Evolutionary conservation across 352 stramenopile species (phyloP).

Genomic region (Lagenidium sp.): DNA sequence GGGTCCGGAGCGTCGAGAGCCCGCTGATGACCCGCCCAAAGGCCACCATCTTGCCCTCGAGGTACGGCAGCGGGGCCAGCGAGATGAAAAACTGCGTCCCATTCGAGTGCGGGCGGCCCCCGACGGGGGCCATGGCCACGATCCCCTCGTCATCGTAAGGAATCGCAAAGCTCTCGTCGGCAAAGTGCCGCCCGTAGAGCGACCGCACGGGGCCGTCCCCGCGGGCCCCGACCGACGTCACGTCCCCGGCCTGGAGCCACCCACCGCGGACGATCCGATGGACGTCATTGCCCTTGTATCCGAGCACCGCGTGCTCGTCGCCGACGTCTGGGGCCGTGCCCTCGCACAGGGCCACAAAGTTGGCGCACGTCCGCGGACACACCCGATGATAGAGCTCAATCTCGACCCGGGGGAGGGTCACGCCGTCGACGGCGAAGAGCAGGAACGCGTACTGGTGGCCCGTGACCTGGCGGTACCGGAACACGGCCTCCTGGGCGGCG

Average conservation of each 20-base stretch:
- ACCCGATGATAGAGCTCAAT: constrained; percentile 56
- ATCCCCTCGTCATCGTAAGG: constrained; percentile 52
- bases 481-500: constrained; percentile 28
- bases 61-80: constrained; percentile 43
- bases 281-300: constrained; percentile 46
- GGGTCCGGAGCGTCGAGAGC: constrained; percentile 40
- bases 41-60: constrained; percentile 71
- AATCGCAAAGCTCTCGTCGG: constrained; percentile 67
- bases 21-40: constrained; percentile 67
- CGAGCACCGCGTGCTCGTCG: constrained; percentile 24
- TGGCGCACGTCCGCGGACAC: constrained; percentile 62
- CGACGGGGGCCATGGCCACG: constrained; percentile 95
- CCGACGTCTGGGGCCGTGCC: constrained; percentile 29
- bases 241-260: constrained; percentile 73
- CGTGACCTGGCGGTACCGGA: constrained; percentile 30
- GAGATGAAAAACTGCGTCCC: constrained; percentile 99
- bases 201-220: constrained; percentile 45
- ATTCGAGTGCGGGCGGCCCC: constrained; percentile 93
- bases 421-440: constrained; percentile 49
- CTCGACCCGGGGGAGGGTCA: constrained; percentile 49
- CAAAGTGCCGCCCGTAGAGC: constrained; percentile 49
- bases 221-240: constrained; percentile 15
- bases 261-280: constrained; percentile 54
- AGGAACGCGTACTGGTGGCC: constrained; percentile 51
- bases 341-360: constrained; percentile 68